phyloP scores from a whole-genome alignment of 129 eudicot species.

The Chrysanthemum seticuspe region DNA sequence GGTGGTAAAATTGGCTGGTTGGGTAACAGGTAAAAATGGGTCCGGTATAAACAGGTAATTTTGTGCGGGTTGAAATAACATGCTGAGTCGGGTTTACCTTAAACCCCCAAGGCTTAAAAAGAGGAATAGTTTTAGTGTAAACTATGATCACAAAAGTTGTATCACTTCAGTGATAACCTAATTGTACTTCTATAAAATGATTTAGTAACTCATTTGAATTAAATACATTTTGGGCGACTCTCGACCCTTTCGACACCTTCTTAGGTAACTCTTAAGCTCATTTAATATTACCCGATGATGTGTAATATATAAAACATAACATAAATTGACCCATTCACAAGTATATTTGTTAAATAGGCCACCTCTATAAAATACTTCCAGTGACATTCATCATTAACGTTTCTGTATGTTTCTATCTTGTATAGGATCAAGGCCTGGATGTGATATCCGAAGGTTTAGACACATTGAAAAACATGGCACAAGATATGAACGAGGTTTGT shows the following conservation, averaged over 20 bases:
- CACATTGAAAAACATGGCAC: constrained; percentile 72
- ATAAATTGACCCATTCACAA: background rate
- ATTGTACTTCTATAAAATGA: background rate
- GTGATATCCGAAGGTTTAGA: constrained; percentile 64
- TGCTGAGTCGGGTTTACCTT: background rate
- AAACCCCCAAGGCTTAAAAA: background rate
- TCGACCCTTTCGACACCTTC: background rate
- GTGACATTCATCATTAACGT: constrained; percentile 6
- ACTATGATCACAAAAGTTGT: background rate
- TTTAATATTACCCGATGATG: background rate
- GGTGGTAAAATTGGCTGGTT: background rate
- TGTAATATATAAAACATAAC: background rate
- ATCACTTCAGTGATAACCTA: background rate
- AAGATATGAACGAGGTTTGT: constrained; percentile 90
- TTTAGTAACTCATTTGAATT: background rate
- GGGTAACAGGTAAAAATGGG: constrained; percentile 2
- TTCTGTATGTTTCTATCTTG: constrained; percentile 1
- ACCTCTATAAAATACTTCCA: constrained; percentile 7
- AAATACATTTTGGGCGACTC: background rate
- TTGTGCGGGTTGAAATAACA: background rate
- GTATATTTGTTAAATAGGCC: background rate
- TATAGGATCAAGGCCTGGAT: constrained; percentile 73
- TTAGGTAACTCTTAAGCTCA: background rate
- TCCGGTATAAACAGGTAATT: background rate
- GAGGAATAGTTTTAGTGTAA: background rate